Evolutionary conservation across 495 filamentous ascomycete genomes (phyloP), one percentile per base, ranked within the genome.

Genomic region (Hyaloscypha bicolor): DNA sequence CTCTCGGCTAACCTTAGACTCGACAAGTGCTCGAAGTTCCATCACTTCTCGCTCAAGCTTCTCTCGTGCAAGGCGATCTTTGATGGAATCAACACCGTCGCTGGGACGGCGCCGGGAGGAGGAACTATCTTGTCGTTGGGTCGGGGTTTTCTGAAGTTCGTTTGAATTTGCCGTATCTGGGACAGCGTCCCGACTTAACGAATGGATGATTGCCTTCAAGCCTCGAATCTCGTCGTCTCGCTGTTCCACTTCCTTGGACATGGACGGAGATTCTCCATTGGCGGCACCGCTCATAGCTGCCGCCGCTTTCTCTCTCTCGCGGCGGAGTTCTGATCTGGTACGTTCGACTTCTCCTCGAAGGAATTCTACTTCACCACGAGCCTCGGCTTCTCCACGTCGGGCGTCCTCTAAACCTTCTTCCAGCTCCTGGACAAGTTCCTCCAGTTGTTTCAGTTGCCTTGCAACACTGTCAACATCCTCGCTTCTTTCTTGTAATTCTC

Each of bases 381-480:
- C 95, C 80, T 99, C 95, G 1, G 96, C 94, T 77, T 99, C 96
- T n/a, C 96, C 96, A 32, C 95, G 86, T 56, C 95, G 84, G 31
- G 95, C 93, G 79, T 99, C 95, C 77, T 98, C 96, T 11, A 99
- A 83, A 2, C 95, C 95, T 74, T 99, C 96, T 76, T 99, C 95
- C 0, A 99, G 83, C 72, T 99, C 95, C 45, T 94, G 93, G 8
- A 99, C 95, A 12, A 97, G 81, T 72, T 98, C 95, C 76, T 98
- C 96, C 19, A 99, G 81, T 73, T 97, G 93, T 77, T 97, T 97
- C 9, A 99, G 82, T 78, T 98, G 94, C 64, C 83, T 80, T 3
- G 94, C 93, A 33, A 99, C 92, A 60, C 88, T 89, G 73, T 97
- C 92, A 3, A 99, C 91, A 78, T 98, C 96, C 65, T 94, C 90